Percentiles rank a stretch among this genome's conserved stretches.
Evolutionary conservation across 495 filamentous ascomycete species (phyloP).

Genomic region (Aspergillus avenaceus): DNA sequence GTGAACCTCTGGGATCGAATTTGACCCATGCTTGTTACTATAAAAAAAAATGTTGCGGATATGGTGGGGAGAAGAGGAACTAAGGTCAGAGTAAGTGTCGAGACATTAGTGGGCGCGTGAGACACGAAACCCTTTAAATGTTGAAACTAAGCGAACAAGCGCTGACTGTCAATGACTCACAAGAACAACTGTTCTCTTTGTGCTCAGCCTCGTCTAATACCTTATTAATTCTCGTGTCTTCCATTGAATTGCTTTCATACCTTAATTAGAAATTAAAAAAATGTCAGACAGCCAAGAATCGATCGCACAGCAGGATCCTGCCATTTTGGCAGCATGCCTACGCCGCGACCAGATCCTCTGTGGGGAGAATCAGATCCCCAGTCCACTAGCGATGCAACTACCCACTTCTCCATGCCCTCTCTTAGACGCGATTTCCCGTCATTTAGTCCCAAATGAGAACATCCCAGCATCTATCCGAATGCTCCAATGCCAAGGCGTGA

Average conservation of each 20-base stretch:
- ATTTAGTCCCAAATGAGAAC: conserved; percentile 17
- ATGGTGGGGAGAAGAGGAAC: no score
- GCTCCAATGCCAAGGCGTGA: conserved; percentile 23
- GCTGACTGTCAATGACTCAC: no score
- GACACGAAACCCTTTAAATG: no score
- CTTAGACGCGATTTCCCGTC: conserved; percentile 15
- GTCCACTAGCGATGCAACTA: conserved; percentile 17
- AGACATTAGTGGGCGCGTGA: no score
- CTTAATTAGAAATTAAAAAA: not conserved
- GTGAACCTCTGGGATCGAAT: not conserved
- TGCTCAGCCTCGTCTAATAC: no score
- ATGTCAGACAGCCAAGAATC: conserved; percentile 1
- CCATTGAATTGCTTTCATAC: no score
- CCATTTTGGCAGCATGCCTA: conserved; percentile 20
- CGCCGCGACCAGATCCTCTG: conserved; percentile 23
- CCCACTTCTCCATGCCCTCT: conserved; percentile 7
- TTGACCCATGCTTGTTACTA: not conserved
- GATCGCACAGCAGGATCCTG: conserved; percentile 11
- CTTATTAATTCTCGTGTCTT: no score
- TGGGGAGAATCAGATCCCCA: conserved; percentile 17
- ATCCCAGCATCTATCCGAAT: conserved; percentile 9
- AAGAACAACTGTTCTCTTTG: no score
- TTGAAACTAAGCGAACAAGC: no score
- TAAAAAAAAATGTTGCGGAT: no score
- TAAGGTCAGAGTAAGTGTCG: no score